These are phyloP conservation scores for Lasiodiplodia theobromae DNA, from an alignment of 2,329 filamentous ascomycete genomes.

Conservation along the genomic window DNA sequence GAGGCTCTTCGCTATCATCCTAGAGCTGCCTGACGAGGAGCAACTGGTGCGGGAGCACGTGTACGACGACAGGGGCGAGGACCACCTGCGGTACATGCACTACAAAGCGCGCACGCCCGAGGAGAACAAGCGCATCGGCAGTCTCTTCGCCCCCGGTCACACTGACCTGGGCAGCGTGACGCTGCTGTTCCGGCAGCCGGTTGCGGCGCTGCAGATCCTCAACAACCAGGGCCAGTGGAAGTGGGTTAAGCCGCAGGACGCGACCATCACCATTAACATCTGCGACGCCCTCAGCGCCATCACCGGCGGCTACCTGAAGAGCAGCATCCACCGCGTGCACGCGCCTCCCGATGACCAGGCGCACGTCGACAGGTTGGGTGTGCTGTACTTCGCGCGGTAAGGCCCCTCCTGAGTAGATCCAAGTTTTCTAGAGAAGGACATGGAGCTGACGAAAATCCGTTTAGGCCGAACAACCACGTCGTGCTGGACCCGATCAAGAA, in stretches of 20 bases:
- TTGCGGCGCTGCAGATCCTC: constrained; percentile 64
- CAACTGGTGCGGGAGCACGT: constrained; percentile 63
- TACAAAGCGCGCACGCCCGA: constrained; percentile 59
- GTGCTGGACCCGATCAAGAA: constrained; percentile 49
- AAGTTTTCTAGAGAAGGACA: no score
- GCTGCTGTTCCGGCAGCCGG: constrained; percentile 65
- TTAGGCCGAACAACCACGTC: constrained; percentile 47
- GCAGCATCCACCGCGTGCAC: constrained; percentile 58
- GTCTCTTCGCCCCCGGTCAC: constrained; percentile 59
- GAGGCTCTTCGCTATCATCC: constrained; percentile 66
- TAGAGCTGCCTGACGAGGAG: constrained; percentile 67
- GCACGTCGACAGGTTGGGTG: constrained; percentile 56
- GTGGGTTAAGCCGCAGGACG: constrained; percentile 50
- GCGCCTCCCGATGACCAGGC: constrained; percentile 58
- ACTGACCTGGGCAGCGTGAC: constrained; percentile 66
- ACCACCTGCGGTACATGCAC: constrained; percentile 69
- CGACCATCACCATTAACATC: constrained; percentile 51
- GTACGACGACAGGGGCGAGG: constrained; percentile 65
- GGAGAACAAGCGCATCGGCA: constrained; percentile 55
- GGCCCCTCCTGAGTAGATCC: constrained; percentile 19
- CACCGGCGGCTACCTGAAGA: constrained; percentile 55
- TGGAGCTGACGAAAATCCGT: not conserved
- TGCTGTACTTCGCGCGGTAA: constrained; percentile 61
- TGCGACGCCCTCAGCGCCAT: constrained; percentile 50
- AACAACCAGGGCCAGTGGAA: constrained; percentile 48